Conservation (phyloP, 2,329 filamentous ascomycete species). For the Penicillium sp. region DNA sequence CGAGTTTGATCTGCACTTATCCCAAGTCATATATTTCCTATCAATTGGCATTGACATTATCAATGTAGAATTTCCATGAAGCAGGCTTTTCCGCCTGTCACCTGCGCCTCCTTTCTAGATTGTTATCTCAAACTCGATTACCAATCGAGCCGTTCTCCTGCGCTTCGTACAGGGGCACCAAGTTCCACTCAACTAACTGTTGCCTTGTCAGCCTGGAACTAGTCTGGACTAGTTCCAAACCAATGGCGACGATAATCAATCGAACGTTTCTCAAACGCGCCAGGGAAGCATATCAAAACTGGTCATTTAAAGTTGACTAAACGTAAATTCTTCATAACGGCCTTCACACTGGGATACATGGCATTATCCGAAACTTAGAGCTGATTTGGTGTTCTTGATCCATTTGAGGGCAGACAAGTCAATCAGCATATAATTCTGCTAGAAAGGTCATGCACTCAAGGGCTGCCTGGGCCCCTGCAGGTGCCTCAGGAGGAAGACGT, state of each 20-base stretch:
- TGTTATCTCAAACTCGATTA: background rate
- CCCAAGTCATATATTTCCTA: background rate
- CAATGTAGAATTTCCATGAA: background rate
- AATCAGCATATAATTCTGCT: too few species aligned
- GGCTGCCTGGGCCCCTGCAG: background rate
- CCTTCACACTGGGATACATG: background rate
- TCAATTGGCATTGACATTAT: background rate
- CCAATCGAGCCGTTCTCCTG: background rate
- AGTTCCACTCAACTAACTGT: background rate
- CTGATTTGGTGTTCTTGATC: background rate
- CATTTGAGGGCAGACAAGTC: background rate
- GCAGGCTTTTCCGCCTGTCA: background rate
- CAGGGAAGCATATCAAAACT: background rate
- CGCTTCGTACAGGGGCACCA: background rate
- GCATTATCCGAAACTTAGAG: background rate
- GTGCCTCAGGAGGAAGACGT: background rate
- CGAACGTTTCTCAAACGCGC: background rate
- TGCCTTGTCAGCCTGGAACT: background rate
- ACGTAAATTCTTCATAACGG: background rate
- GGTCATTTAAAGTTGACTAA: background rate
- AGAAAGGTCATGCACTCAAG: background rate
- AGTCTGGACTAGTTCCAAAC: background rate
- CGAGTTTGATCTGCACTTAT: background rate
- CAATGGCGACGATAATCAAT: background rate
- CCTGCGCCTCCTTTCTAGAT: background rate